A percentile compares a stretch with the other conserved stretches of the same genome.
phyloP scores from a whole-genome alignment of 305 asterid genomes.

The Andrographis paniculata region DNA sequence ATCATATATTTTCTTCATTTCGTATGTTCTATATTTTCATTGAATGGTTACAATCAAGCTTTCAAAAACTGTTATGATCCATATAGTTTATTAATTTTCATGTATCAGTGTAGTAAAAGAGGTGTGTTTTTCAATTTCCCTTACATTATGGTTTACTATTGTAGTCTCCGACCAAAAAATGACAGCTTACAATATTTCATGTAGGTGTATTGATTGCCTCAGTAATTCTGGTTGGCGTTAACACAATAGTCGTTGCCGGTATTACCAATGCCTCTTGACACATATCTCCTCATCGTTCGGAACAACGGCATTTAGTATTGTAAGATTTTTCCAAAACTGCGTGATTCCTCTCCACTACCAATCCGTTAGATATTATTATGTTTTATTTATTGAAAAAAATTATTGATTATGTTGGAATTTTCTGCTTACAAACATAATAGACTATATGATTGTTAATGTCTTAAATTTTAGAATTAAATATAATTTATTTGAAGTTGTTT shows the following conservation, averaged over 20 bases:
- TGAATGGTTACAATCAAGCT: too few relatives aligned
- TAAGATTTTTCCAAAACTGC: too few relatives aligned
- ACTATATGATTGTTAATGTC: too few relatives aligned
- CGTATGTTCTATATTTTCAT: too few relatives aligned
- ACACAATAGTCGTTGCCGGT: constrained; percentile 66
- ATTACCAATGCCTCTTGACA: constrained; percentile 73
- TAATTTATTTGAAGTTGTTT: too few relatives aligned
- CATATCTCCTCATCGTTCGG: constrained; percentile 94
- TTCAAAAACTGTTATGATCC: constrained; percentile 2
- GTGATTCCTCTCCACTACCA: too few relatives aligned
- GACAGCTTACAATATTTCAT: background rate
- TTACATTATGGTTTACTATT: background rate
- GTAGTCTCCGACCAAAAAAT: too few relatives aligned
- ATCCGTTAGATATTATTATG: too few relatives aligned
- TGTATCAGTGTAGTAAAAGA: constrained; percentile 85
- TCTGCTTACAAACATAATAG: too few relatives aligned
- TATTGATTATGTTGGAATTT: too few relatives aligned
- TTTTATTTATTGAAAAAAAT: too few relatives aligned
- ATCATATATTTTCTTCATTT: background rate
- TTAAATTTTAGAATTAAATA: too few relatives aligned
- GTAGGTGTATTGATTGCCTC: constrained; percentile 92
- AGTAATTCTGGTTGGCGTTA: constrained; percentile 78
- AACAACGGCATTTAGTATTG: constrained; percentile 94
- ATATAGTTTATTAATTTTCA: constrained; percentile 14
- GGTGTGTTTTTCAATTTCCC: constrained; percentile 24